Percentiles rank a stretch among this genome's conserved stretches.
Evolutionary conservation across 139 green algal genomes (phyloP).

Genomic region (Chlorella vulgaris): DNA sequence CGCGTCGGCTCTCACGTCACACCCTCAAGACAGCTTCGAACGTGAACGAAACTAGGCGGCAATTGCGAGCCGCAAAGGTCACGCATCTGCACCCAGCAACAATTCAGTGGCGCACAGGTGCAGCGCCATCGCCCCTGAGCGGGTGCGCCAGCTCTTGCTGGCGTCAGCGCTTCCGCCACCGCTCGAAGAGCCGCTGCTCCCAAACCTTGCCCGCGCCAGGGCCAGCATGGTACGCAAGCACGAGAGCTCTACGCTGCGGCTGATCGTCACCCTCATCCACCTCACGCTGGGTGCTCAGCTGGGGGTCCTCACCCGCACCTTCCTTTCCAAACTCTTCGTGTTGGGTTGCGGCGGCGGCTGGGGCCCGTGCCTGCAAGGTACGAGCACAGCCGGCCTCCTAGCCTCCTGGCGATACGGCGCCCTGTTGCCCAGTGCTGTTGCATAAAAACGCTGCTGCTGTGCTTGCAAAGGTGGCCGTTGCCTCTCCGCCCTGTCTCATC

Average conservation of each 20-base stretch:
- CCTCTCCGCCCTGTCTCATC: too few species aligned
- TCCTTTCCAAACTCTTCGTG: slow-evolving; percentile 52
- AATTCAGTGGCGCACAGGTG: too few species aligned
- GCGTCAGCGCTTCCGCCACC: too few species aligned
- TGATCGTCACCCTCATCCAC: slow-evolving; percentile 43
- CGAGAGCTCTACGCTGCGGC: background rate
- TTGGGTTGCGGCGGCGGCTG: slow-evolving; percentile 54
- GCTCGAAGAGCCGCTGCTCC: background rate
- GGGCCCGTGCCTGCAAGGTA: slow-evolving; percentile 54
- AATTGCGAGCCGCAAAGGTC: too few species aligned
- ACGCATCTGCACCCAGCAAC: too few species aligned
- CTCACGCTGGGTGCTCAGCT: slow-evolving; percentile 55
- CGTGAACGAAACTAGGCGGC: too few species aligned
- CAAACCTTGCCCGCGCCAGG: background rate
- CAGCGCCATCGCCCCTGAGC: too few species aligned
- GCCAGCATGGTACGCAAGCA: slow-evolving; percentile 7
- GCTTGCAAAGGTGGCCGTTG: too few species aligned
- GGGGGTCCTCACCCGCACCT: slow-evolving; percentile 54
- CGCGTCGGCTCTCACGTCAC: too few species aligned
- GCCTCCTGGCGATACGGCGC: background rate
- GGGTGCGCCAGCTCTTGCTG: too few species aligned
- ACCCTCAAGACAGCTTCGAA: too few species aligned
- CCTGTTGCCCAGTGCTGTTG: too few species aligned
- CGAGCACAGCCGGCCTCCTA: background rate
- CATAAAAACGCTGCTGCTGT: background rate